Conservation (phyloP, 2,329 filamentous ascomycete genomes). For the Ascochyta pisi region DNA sequence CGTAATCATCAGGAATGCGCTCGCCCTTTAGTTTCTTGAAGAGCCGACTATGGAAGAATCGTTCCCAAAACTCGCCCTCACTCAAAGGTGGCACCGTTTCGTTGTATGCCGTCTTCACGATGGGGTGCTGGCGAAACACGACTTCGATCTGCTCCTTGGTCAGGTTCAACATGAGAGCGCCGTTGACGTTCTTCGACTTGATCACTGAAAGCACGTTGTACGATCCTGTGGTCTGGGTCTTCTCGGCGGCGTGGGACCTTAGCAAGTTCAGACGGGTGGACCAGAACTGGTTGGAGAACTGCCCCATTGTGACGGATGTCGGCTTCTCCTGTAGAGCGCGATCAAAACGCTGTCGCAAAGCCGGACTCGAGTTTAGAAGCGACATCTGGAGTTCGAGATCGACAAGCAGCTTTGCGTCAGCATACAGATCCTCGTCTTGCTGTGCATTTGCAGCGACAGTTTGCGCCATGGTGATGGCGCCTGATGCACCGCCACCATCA, state of each 20-base stretch:
- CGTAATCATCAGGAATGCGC: slow-evolving; percentile 78
- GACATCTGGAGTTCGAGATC: slow-evolving; percentile 88
- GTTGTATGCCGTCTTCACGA: slow-evolving; percentile 89
- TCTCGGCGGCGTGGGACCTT: slow-evolving; percentile 88
- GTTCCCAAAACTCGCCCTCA: slow-evolving; percentile 86
- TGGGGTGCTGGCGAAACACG: slow-evolving; percentile 90
- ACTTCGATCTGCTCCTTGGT: slow-evolving; percentile 91
- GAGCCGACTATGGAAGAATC: slow-evolving; percentile 89
- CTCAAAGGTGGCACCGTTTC: slow-evolving; percentile 81
- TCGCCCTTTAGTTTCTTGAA: slow-evolving; percentile 93
- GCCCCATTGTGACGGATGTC: slow-evolving; percentile 76
- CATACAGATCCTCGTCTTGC: slow-evolving; percentile 71
- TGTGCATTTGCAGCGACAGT: slow-evolving; percentile 59
- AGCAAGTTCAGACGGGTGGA: slow-evolving; percentile 84
- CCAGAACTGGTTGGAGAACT: slow-evolving; percentile 95
- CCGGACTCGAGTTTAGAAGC: slow-evolving; percentile 79
- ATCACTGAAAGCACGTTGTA: slow-evolving; percentile 94
- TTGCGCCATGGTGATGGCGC: slow-evolving; percentile 79
- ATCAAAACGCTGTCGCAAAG: slow-evolving; percentile 82
- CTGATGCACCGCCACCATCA: slow-evolving; percentile 55
- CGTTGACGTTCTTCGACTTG: slow-evolving; percentile 77
- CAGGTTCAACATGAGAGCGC: slow-evolving; percentile 76
- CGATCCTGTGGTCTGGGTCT: slow-evolving; percentile 81
- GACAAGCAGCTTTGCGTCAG: slow-evolving; percentile 77
- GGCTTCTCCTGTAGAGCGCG: slow-evolving; percentile 85